Evolutionary conservation across 1,284 basidiomycete species (phyloP), one percentile per base, ranked within the genome.

Genomic region (Cutaneotrichosporon cavernicola): DNA sequence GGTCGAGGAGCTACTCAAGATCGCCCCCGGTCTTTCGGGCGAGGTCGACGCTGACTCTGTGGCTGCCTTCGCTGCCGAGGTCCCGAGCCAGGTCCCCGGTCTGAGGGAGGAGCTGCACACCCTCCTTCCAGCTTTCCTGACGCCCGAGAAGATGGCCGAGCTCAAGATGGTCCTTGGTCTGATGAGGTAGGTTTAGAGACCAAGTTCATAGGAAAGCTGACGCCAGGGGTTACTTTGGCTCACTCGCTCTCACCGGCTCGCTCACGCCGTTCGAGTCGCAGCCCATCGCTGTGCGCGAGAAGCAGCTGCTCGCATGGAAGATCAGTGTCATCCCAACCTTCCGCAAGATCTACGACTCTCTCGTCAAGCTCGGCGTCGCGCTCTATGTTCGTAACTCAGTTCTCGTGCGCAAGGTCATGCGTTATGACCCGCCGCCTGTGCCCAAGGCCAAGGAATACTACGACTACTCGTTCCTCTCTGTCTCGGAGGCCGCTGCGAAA

Each of bases 151-250:
- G 57, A 36, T 65, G 18, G 67, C 56, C 5, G 68, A 71, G 46
- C 59, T 71, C n/a, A 67, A 66, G 64, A 61, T 65, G 62, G 67
- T 68, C 26, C 43, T 70, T 7, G 52, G 64, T n/a, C 63, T 71
- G 34, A 52, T 70, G 18, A 63, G 62, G 70, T 71, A 60, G 43
- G 68, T 61, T 5, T 21, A 18, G n/a, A 5, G 5, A 8, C 30
- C 26, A 26, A 26, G 26, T 26, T 40, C 14, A 7, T 13, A 16
- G 16, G 40, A 9, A 18, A 1, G 7, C 22, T 32, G 36, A 46
- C 36, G 30, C 5, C 46, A 65, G 64, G 13, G 59, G 58, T 0
- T 43, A 46, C 22, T 11, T 68, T 16, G 66, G 55, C 36, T 56
- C 56, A 34, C 53, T 65, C n/a, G 46, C 60, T 13, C 61, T 68